Evolutionary conservation across 768 basidiomycete genomes (phyloP), one percentile per base, ranked within the genome.

Genomic region (Sarcomyxa edulis): DNA sequence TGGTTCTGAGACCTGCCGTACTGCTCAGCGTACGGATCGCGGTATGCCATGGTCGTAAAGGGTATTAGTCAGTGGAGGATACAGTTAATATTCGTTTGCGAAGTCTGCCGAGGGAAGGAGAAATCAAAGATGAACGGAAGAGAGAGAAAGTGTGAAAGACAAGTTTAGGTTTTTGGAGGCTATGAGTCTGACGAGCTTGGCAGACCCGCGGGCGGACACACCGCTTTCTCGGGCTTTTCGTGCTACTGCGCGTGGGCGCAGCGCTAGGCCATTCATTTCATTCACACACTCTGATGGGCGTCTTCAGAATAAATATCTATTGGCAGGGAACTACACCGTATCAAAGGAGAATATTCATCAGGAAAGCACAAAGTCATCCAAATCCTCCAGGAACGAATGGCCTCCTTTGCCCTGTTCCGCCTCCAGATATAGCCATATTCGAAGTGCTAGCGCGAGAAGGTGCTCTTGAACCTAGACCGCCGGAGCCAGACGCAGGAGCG

Each of bases 341-440:
- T 14, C 22, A 32, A 27, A 27, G 20, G 21, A 20, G 7, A 27
- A 29, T 30, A 20, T 12, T 10, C n/a, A n/a, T n/a, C n/a, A 36
- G 12, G 12, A 12, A n/a, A 15, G n/a, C 14, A 20, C 24, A 14
- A 25, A 44, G 32, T 48, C 39, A 50, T 36, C 43, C 44, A 46
- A 49, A 53, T 20, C 37, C 35, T 29, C 46, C 46, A 38, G 47
- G 66, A 25, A 72, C 51, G 52, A 83, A 83, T 28, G 78, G 74
- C 44, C 65, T 61, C 48, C 79, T 68, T 42, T 83, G 79, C 28
- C 60, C 54, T 15, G 31, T 20, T 51, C 37, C 31, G 44, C 36
- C 19, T 41, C 45, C 19, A 39, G 45, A 21, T 35, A 45, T 37
- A 28, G 29, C 27, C 7, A n/a, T n/a, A n/a, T 15, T 32, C 8